phyloP scores from a whole-genome alignment of 2,329 filamentous ascomycete species.

The Truncatella angustata region DNA sequence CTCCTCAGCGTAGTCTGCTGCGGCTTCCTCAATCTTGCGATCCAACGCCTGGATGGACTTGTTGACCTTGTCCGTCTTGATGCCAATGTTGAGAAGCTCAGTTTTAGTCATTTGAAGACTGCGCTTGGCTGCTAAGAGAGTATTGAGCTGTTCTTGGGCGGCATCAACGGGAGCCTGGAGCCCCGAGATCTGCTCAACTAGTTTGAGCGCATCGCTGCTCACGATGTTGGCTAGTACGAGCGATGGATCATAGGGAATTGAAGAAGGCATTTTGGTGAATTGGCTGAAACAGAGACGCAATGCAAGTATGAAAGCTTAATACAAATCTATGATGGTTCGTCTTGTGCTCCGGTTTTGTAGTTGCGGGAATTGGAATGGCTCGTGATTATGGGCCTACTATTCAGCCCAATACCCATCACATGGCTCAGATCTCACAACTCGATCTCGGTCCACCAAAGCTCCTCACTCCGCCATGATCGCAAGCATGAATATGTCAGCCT shows the following conservation, averaged over 20 bases:
- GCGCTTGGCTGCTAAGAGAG: slow-evolving; percentile 11
- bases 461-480: too few species aligned
- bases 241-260: neutral
- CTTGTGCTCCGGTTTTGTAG: too few species aligned
- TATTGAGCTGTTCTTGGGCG: slow-evolving; percentile 13
- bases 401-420: too few species aligned
- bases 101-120: slow-evolving; percentile 15
- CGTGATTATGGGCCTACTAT: too few species aligned
- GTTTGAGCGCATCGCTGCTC: neutral
- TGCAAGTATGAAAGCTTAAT: too few species aligned
- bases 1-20: slow-evolving; percentile 10
- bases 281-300: too few species aligned
- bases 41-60: slow-evolving; percentile 4
- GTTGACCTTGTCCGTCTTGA: slow-evolving; percentile 7
- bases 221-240: neutral
- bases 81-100: slow-evolving; percentile 16
- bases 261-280: neutral
- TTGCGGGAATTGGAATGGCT: too few species aligned
- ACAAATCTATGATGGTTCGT: too few species aligned
- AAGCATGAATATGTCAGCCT: too few species aligned
- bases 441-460: too few species aligned
- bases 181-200: slow-evolving; percentile 10
- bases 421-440: too few species aligned
- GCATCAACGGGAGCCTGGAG: slow-evolving; percentile 12
- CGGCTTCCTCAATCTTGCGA: neutral